These are phyloP conservation scores for Asterochloris erici DNA, from an alignment of 139 green algal genomes.

Conservation along the genomic window DNA sequence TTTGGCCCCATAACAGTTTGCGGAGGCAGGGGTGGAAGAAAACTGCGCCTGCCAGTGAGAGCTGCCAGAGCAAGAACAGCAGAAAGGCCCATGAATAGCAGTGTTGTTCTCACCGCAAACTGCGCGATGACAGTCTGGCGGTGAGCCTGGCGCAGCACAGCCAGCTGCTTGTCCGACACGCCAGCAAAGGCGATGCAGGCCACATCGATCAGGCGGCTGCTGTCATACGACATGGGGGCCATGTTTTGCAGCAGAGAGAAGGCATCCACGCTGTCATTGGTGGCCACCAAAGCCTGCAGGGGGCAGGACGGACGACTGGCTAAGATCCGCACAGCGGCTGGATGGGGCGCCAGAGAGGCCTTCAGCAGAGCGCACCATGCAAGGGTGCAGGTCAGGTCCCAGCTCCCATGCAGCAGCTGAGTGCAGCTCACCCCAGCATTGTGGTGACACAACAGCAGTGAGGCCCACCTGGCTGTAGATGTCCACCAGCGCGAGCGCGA, in stretches of 20 bases:
- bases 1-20: too few relatives aligned
- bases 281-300: conserved; percentile 52
- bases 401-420: too few relatives aligned
- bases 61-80: too few relatives aligned
- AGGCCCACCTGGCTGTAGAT: conserved; percentile 52
- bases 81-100: too few relatives aligned
- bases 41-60: too few relatives aligned
- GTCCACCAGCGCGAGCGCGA: conserved; percentile 71
- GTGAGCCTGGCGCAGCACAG: conserved; percentile 34
- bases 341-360: too few relatives aligned
- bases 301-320: too few relatives aligned
- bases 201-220: conserved; percentile 44
- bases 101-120: conserved; percentile 1
- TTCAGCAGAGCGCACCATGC: too few relatives aligned
- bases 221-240: conserved; percentile 61
- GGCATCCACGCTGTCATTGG: conserved; percentile 41
- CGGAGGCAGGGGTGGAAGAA: too few relatives aligned
- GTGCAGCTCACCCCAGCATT: too few relatives aligned
- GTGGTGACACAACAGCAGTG: background rate
- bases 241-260: conserved; percentile 57
- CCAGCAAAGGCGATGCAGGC: conserved; percentile 40
- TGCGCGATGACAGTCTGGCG: conserved; percentile 22
- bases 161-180: conserved; percentile 34
- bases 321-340: too few relatives aligned
- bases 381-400: too few relatives aligned